Evolutionary conservation across 257 asterid species (phyloP), one percentile per base, ranked within the genome.

Genomic region (Solanum tarapatanum): DNA sequence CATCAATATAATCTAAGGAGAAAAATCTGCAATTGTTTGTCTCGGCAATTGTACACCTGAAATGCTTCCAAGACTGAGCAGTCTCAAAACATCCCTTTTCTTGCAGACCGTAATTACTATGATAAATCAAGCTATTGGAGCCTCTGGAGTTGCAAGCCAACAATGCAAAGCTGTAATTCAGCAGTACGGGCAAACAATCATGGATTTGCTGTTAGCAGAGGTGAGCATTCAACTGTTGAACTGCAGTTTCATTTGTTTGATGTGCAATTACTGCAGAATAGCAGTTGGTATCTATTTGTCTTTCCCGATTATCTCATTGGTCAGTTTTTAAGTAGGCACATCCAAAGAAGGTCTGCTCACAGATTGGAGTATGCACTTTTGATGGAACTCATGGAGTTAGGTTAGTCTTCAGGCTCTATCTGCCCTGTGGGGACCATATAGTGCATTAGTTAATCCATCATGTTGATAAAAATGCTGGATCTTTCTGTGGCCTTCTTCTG

Each of bases 91-190:
- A 1, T 19, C 41, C 85, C 85, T 8, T 48, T 80, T 80, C 85
- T 30, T 89, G 89, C 90, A 97, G 99, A 89, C 96, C 87, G 88
- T 97, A 45, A 91, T 97, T 30, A 87, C 99, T 45, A 96, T 95
- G 99, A 96, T 97, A 87, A 97, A 97, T 91, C 98, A 97, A 84
- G 99, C 98, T 33, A 97, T 97, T 76, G 99, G 99, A 84, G 99
- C 99, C 55, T 35, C 94, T 37, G 99, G 99, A 68, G 94, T 96
- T 41, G 99, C 95, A 69, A 96, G 98, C 94, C 94, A 96, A 90
- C 94, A 97, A 87, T 97, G 99, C 94, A 96, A 97, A 92, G 92
- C 97, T 84, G 99, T 97, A n/a, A 98, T 96, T 33, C 92, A 94
- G 62, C 98, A 96, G 84, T 96, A 97, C 75, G 99, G 99, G 17